Base-by-base conservation (phyloP, 2,329 filamentous ascomycete genomes). In the Xylaria sp. region DNA sequence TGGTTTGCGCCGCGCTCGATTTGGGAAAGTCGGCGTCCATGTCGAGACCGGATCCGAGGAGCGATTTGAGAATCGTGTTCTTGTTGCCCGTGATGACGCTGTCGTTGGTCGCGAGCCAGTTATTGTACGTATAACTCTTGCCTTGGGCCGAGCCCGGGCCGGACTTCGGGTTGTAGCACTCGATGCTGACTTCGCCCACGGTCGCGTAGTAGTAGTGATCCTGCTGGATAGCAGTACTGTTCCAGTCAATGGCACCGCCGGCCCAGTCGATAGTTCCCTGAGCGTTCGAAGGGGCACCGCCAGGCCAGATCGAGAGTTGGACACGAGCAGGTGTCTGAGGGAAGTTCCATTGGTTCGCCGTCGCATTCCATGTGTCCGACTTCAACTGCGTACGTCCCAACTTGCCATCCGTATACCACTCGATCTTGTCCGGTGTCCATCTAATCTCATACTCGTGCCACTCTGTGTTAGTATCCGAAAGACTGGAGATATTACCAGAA, bases 301-400 rank as follows among this genome's bases (percentile, higher is more conserved):
- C 94, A 47, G 94, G 94, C 94, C 94, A 99, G 70, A 99, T 86
- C 13, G 94, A 97, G 54, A 99, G 82, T 79, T 97, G 91, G 55
- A 99, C 84, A 67, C 93, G 90, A 13, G 92, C 78, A 3, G 94
- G 94, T 0, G 92, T 95, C 78, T 97, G 94, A 5, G 94, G 94
- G 79, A 84, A 99, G 69, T 89, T 80, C 82, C 87, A 99, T 74
- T 87, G 86, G 75, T 92, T 88, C 59, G 85, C 77, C 5, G 91
- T 95, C 10, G 80, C 77, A 77, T 99, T 97, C 86, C 88, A 97
- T 10, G 94, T 97, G 44, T 91, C 84, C 13, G 82, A 80, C 72
- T 88, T 87, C 73, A 92, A 81, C 73, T 91, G 80, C 23, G 84
- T 88, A 62, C 94, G 91, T 65, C 88, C 84, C 34, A 87, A 80